Evolutionary conservation across 2,329 filamentous ascomycete genomes (phyloP), one percentile per base, ranked within the genome.

Genomic region (Trichophyton mentagrophytes): DNA sequence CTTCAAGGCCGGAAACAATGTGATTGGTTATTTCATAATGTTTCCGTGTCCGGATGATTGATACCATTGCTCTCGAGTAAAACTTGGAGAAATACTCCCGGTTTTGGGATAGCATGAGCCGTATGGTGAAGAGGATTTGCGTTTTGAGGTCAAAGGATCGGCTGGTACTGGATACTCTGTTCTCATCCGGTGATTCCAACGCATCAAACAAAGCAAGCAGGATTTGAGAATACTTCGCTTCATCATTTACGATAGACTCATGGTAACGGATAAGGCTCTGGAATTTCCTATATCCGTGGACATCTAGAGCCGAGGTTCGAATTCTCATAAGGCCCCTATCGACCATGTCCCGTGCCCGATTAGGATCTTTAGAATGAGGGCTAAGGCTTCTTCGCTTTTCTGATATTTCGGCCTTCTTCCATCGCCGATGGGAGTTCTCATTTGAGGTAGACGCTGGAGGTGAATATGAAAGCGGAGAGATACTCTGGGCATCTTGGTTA

Each of bases 251-350:
- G 27, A 76, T 68, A 5, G 68, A 65, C 27, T 72, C 63, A 27
- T 74, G 72, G 53, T 69, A 70, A 61, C 72, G 68, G 63, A 76
- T 72, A 15, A 77, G 64, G 3, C 69, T 69, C 61, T 77, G 75
- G 3, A 77, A 64, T 61, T 76, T 76, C 6, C 74, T 70, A 61
- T 76, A 76, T 27, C 73, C 74, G 44, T 71, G 70, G 20, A 75
- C 71, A 59, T 76, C 74, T 63, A 77, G 70, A 2, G 66, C 67
- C 27, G 69, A 69, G 0, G 70, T 67, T 20, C 65, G 66, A 33
- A 77, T 74, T 30, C 71, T 70, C 47, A 64, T 64, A 11, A 75
- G 70, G 1, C 69, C 74, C 57, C 72, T 74, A 51, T 68, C 68
- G 20, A 77, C 68, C 68, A 75, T 74, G 51, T 73, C 70, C 51